Evolutionary conservation across 1,139 yeast genomes (phyloP).

Genomic region (Saccharomyces uvarum): DNA sequence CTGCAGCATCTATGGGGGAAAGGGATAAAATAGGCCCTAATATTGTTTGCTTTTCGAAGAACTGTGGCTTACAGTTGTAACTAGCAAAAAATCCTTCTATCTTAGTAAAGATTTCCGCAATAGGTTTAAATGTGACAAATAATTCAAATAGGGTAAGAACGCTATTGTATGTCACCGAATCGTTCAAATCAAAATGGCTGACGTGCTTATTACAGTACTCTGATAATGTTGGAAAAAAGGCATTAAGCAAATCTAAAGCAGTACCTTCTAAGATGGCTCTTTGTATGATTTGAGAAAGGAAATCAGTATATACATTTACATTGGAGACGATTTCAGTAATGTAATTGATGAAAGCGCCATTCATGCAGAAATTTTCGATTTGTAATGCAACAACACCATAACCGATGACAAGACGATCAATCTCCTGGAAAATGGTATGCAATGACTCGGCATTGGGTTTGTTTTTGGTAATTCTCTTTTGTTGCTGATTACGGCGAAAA

Average conservation of each 20-base stretch:
- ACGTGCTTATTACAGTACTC: constrained; percentile 13
- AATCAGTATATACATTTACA: constrained; percentile 42
- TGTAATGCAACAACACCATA: constrained; percentile 67
- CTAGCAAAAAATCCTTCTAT: constrained; percentile 45
- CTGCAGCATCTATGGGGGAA: constrained; percentile 59
- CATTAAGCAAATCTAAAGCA: constrained; percentile 50
- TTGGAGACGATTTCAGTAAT: constrained; percentile 33
- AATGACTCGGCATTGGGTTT: constrained; percentile 32
- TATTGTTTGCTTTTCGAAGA: constrained; percentile 53
- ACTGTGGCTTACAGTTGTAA: constrained; percentile 36
- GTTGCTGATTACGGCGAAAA: constrained; percentile 24
- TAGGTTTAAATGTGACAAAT: constrained; percentile 52
- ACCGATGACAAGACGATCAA: constrained; percentile 49
- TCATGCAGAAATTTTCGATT: constrained; percentile 34
- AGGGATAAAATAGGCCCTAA: constrained; percentile 72
- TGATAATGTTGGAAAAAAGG: constrained; percentile 44
- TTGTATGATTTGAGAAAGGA: constrained; percentile 49
- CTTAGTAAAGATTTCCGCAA: constrained; percentile 54
- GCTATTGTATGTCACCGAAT: constrained; percentile 45
- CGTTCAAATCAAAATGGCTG: constrained; percentile 34
- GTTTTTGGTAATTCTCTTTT: constrained; percentile 22
- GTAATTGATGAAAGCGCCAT: constrained; percentile 23
- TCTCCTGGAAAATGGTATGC: constrained; percentile 39
- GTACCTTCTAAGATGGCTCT: constrained; percentile 62
- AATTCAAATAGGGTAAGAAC: constrained; percentile 50